Percentiles rank a stretch among this genome's conserved stretches.
Conservation (phyloP, 306 rosid species). For the Castanea mollissima region DNA sequence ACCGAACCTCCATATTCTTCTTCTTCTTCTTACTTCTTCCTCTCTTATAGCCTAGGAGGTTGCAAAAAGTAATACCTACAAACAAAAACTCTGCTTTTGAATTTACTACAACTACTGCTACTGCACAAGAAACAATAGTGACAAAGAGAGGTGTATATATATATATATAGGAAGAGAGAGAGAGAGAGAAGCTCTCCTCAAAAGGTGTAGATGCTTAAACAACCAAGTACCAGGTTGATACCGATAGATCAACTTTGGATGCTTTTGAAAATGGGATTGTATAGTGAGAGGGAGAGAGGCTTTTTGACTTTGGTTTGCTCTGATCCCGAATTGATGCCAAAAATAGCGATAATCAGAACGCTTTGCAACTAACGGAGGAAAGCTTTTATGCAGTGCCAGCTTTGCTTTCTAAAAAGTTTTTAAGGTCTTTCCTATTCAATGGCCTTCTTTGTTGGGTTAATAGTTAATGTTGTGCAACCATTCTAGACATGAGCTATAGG, state of each 20-base stretch:
- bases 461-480: no score
- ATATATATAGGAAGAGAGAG: slow-evolving; percentile 5
- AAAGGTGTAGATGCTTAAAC: slow-evolving; percentile 22
- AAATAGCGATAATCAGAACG: slow-evolving; percentile 25
- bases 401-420: slow-evolving; percentile 1
- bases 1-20: slow-evolving; percentile 49
- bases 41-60: background rate
- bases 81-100: background rate
- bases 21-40: background rate
- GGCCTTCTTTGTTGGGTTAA: background rate
- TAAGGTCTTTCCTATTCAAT: background rate
- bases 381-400: slow-evolving; percentile 1
- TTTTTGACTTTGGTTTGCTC: slow-evolving; percentile 44
- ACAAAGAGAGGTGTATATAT: background rate
- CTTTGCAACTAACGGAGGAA: slow-evolving; percentile 4
- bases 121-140: background rate
- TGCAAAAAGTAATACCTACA: background rate
- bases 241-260: slow-evolving; percentile 30
- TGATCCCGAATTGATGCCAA: slow-evolving; percentile 32
- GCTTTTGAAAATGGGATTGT: slow-evolving; percentile 26
- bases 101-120: background rate
- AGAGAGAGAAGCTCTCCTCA: background rate
- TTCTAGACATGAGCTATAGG: no score
- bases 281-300: slow-evolving; percentile 15
- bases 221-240: slow-evolving; percentile 19